Evolutionary conservation across 2,329 filamentous ascomycete species (phyloP).

Genomic region (Colletotrichum tofieldiae): DNA sequence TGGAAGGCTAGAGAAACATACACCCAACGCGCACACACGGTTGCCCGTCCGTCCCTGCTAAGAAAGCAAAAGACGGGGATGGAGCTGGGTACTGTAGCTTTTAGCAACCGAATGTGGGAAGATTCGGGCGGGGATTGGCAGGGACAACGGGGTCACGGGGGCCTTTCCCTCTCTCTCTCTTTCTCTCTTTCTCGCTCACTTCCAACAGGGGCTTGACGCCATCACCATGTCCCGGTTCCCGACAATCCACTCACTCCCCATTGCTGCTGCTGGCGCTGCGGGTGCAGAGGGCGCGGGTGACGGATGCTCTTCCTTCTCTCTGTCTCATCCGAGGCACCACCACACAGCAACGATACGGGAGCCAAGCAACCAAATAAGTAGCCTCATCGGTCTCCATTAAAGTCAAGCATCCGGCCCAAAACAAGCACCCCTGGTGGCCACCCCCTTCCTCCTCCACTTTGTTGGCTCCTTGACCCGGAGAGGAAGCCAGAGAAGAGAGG

Average conservation of each 20-base stretch:
- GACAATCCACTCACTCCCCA: background rate
- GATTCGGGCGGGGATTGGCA: constrained; percentile 15
- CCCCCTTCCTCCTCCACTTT: constrained; percentile 31
- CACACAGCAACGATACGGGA: background rate
- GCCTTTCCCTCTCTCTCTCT: constrained; percentile 5
- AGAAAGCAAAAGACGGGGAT: constrained; percentile 10
- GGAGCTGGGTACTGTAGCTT: constrained; percentile 4
- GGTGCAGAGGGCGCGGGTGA: background rate
- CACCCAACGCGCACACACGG: constrained; percentile 20
- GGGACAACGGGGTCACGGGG: constrained; percentile 15
- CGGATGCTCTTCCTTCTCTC: background rate
- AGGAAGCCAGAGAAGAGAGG: constrained; percentile 9
- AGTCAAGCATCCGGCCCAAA: constrained; percentile 9
- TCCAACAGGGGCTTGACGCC: constrained; percentile 26
- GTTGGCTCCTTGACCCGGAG: constrained; percentile 36
- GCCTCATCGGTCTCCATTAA: constrained; percentile 30
- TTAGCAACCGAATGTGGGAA: constrained; percentile 25
- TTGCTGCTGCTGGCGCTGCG: background rate
- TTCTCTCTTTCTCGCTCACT: background rate
- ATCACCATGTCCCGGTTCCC: constrained; percentile 18
- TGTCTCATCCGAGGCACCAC: constrained; percentile 1
- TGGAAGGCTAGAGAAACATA: constrained; percentile 20
- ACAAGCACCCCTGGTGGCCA: constrained; percentile 14
- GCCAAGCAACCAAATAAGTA: background rate
- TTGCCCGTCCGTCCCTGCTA: constrained; percentile 15